These are phyloP conservation scores for Triticum aestivum DNA, from an alignment of 176 grass and related monocot species.

Conservation along the genomic window IWGSC_CS_RefSeq_v2.1 NC_057798.1:382081591-382082090, in stretches of 20 bases:
- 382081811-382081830: constrained; percentile 55
- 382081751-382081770: constrained; percentile 82
- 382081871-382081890: constrained; percentile 55
- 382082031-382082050: neutral
- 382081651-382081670: constrained; percentile 74
- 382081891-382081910: constrained; percentile 67
- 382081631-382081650: constrained; percentile 75
- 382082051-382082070: constrained; percentile 3
- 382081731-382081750: constrained; percentile 61
- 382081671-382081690: constrained; percentile 85
- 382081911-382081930: neutral
- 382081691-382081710: constrained; percentile 49
- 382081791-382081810: constrained; percentile 58
- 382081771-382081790: constrained; percentile 58
- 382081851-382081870: constrained; percentile 76
- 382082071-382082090: neutral
- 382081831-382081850: constrained; percentile 48
- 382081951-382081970: constrained; percentile 24
- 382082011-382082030: neutral
- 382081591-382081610: constrained; percentile 25
- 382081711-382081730: constrained; percentile 54
- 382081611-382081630: neutral
- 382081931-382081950: constrained; percentile 30
- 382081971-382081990: neutral
- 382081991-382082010: constrained; percentile 18